Evolutionary conservation across 75 land plant species (phyloP), one percentile per base, ranked within the genome.

Genomic region (Adiantum capillusveneris): DNA sequence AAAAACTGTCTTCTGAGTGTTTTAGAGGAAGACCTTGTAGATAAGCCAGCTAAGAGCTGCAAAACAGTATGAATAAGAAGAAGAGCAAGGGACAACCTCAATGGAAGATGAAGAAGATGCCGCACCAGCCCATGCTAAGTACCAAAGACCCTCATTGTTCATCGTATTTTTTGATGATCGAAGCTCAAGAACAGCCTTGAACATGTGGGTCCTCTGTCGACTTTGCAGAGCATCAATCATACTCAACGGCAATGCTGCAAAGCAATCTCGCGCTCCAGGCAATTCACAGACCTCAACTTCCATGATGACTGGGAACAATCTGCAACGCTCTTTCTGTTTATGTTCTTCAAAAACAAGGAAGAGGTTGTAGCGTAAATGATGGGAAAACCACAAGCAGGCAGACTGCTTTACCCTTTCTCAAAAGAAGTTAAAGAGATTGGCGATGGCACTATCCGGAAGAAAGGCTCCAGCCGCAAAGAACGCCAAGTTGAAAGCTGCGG

Each of bases 81-180:
- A 46, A 2, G 50, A 46, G 17, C 13, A 18, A 46, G 18, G n/a
- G n/a, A n/a, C n/a, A 46, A 92, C 97, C 97, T 92, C 97, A 46
- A 92, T 78, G n/a, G 78, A 60, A 20, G 81, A 42, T 11, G 97
- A 83, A 7, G 53, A 31, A 0, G 98, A 93, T 24, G 85, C 74
- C 28, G 90, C 82, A 41, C 98, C 98, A 26, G 80, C 78, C 98
- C 98, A 94, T 1, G 96, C 84, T 39, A 94, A 64, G 65, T 61
- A 36, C 90, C 98, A 93, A 43, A 26, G 45, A 16, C 46, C 48
- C 0, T 52, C 49, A 14, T 28, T 19, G 5, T 29, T 57, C 52
- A 62, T 60, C 37, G 39, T 30, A n/a, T 53, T 27, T 16, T 22
- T 26, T 17, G 54, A 18, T 25, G 78, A 49, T 26, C 69, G 76